Percentiles rank a stretch among this genome's conserved stretches.
phyloP scores from a whole-genome alignment of 208 protist species.

The Phytomonas francai region DNA sequence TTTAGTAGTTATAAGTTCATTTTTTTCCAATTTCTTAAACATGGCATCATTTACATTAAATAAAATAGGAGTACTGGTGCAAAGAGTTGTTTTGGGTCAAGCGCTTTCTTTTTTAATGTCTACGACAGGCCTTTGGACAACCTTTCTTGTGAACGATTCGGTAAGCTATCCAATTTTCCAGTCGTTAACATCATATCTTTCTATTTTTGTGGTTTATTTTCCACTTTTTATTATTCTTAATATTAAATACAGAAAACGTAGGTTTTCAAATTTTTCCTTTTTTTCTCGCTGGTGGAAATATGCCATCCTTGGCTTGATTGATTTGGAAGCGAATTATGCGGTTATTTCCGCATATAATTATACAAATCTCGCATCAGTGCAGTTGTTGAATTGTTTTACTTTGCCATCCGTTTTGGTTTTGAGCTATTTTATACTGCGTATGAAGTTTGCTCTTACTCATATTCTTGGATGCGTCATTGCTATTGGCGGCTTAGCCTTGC shows the following conservation, averaged over 20 bases:
- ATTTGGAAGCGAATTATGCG: slow-evolving; percentile 92
- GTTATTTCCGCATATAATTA: slow-evolving; percentile 92
- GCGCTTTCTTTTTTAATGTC: slow-evolving; percentile 76
- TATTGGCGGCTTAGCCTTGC: slow-evolving; percentile 64
- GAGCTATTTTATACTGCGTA: slow-evolving; percentile 79
- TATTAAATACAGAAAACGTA: slow-evolving; percentile 21
- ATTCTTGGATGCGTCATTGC: slow-evolving; percentile 74
- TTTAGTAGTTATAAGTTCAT: neutral
- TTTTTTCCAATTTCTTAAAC: neutral
- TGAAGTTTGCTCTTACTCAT: slow-evolving; percentile 75
- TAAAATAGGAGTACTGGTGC: slow-evolving; percentile 19
- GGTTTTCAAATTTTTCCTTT: slow-evolving; percentile 55
- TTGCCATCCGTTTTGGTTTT: slow-evolving; percentile 90
- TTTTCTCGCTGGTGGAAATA: slow-evolving; percentile 79
- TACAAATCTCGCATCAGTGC: slow-evolving; percentile 87
- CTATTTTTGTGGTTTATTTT: slow-evolving; percentile 61
- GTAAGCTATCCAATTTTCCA: slow-evolving; percentile 86
- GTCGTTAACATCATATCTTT: slow-evolving; percentile 61
- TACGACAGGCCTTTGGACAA: slow-evolving; percentile 80
- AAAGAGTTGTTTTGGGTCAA: slow-evolving; percentile 74
- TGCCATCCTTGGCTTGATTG: slow-evolving; percentile 77
- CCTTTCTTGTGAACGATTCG: slow-evolving; percentile 66
- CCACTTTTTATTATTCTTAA: slow-evolving; percentile 46
- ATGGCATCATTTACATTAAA: neutral
- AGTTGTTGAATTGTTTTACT: slow-evolving; percentile 88